Evolutionary conservation across 1,284 basidiomycete genomes (phyloP), one percentile per base, ranked within the genome.

Genomic region (Leccinum huronense): DNA sequence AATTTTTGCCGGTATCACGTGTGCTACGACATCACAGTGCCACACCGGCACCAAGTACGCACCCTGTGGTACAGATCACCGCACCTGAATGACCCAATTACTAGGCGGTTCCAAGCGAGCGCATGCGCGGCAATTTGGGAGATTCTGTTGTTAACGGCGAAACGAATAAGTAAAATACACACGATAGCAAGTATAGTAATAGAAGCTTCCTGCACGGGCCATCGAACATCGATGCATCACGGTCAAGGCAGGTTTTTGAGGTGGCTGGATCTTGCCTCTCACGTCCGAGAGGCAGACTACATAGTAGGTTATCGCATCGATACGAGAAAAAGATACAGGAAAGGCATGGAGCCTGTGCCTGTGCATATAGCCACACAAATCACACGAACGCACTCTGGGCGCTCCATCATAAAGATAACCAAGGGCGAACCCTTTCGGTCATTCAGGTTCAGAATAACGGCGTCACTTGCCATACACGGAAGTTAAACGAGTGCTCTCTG

Each of bases 1-100:
- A 40, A 14, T 40, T 65, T 66, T 72, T 73, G 66, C 73, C 70
- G 72, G 63, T n/a, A 70, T 71, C 70, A 72, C 70, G 64, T 72
- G 70, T 11, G 7, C 56, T 57, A 61, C 34, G 38, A 38, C 54
- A 62, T 61, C 14, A 40, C 36, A 40, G 38, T 40, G 38, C 38
- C 38, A 40, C 38, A 54, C 59, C 66, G 45, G 45, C 45, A 51
- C 45, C 11, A 23, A 51, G 45, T 51, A 58, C 54, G 57, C 33
- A 30, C 58, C 57, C 59, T 45, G 19, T 51, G 30, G 30, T 13
- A 55, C 14, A 31, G 10, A 55, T 48, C 27, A 19, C 30, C 40
- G 48, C 40, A 1, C 59, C 58, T 64, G 65, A 67, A 57, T 54
- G 57, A 61, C 36, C 55, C 61, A 55, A 66, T 19, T 34, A 19